Conservation (phyloP, 306 rosid genomes). For the Casuarina glauca region DNA sequence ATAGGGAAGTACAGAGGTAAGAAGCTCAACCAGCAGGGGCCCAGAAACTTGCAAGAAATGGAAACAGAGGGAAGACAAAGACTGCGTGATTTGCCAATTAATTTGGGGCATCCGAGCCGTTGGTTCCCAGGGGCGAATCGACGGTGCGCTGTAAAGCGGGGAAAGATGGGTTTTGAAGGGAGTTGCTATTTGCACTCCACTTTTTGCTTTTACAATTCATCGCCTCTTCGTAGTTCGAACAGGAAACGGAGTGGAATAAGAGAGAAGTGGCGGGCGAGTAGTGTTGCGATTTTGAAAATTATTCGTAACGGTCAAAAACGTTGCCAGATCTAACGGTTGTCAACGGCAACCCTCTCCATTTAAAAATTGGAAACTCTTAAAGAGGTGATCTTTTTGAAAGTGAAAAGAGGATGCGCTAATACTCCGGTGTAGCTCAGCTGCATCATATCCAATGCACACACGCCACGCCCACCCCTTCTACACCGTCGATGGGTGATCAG, state of each 20-base stretch:
- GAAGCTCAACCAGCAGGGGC: slow-evolving; percentile 4
- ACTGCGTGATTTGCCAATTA: slow-evolving; percentile 26
- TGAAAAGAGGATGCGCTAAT: background rate
- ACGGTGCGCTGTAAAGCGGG: slow-evolving; percentile 28
- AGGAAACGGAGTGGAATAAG: slow-evolving; percentile 32
- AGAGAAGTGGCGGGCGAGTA: slow-evolving; percentile 19
- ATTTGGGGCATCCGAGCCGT: slow-evolving; percentile 38
- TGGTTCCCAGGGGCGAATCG: slow-evolving; percentile 32
- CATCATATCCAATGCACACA: background rate
- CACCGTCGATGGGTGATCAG: background rate
- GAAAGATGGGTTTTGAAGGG: slow-evolving; percentile 27
- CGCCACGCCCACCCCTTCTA: background rate
- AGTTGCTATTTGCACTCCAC: slow-evolving; percentile 22
- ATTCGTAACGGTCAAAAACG: slow-evolving; percentile 61
- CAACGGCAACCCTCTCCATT: slow-evolving; percentile 17
- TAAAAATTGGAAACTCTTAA: slow-evolving; percentile 25
- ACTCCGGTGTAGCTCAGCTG: background rate
- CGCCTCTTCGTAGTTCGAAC: background rate
- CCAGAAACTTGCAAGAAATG: slow-evolving; percentile 1
- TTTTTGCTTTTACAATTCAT: slow-evolving; percentile 23
- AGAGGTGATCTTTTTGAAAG: slow-evolving; percentile 9
- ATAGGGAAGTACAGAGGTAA: background rate
- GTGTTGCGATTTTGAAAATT: slow-evolving; percentile 6
- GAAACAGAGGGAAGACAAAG: slow-evolving; percentile 19
- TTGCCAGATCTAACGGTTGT: slow-evolving; percentile 40